Evolutionary conservation across 768 basidiomycete species (phyloP).

Genomic region (Gloeopeniophorella convolvens): DNA sequence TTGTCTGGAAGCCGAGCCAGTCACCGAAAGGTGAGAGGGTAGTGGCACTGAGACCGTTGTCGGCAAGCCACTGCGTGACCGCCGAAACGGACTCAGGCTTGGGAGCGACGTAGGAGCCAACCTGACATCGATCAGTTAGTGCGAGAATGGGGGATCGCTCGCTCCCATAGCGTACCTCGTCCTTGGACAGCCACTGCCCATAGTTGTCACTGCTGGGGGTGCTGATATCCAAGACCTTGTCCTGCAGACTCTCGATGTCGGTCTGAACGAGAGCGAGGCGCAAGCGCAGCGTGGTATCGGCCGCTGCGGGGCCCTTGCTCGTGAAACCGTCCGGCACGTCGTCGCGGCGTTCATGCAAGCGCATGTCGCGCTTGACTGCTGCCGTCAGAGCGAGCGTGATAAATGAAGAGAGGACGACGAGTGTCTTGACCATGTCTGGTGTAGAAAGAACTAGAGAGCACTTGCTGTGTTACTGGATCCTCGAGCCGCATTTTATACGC

Average conservation of each 20-base stretch:
- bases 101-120: constrained; percentile 19
- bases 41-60: constrained; percentile 12
- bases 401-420: not conserved
- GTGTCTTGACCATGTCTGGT: not conserved
- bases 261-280: constrained; percentile 3
- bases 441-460: no score
- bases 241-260: not conserved
- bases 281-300: not conserved
- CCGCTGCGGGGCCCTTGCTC: constrained; percentile 5
- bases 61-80: constrained; percentile 16
- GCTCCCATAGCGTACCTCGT: not conserved
- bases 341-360: not conserved
- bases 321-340: constrained; percentile 1
- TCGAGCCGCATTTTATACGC: no score
- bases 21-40: constrained; percentile 19
- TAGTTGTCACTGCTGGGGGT: not conserved
- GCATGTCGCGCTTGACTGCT: not conserved
- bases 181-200: constrained; percentile 4
- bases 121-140: constrained; percentile 1
- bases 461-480: no score
- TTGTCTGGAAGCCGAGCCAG: constrained; percentile 16
- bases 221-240: not conserved
- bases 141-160: not conserved
- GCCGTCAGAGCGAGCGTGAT: not conserved
- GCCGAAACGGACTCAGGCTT: constrained; percentile 5